Evolutionary conservation across 805 yeast species (phyloP), one percentile per base, ranked within the genome.

Genomic region (Metschnikowia colocasiae): DNA sequence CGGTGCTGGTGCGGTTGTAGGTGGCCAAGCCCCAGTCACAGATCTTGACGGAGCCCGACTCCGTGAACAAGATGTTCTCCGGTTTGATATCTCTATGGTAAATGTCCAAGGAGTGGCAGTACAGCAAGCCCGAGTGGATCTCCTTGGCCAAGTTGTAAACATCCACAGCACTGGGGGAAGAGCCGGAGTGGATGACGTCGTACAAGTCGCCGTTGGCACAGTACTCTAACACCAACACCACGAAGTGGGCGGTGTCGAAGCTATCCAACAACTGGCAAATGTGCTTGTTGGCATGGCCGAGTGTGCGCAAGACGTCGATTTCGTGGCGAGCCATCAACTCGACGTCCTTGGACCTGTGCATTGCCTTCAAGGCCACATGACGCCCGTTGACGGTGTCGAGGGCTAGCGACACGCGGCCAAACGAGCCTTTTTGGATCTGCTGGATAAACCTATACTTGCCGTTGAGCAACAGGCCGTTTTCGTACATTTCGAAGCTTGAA

Each of bases 21-120:
- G 84, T 79, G 19, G 87, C 77, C 43, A 83, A 74, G 0, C 91
- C 91, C 87, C 88, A 84, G 61, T 84, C 90, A 47, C 87, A 82
- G 40, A 84, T 64, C 61, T 84, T 84, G 42, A 83, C 70, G 25
- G 75, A 61, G 39, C 83, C 82, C 43, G 71, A 64, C 3, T 63
- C 62, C 53, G 75, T 76, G 43, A 84, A 65, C 27, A 84, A 64
- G 25, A 84, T 74, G 57, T 84, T 84, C 63, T 84, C 91, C 1
- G 91, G 91, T 62, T 84, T 84, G 48, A 84, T 75, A 59, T 84
- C 91, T 40, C 91, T 69, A 61, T 84, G 91, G 53, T 78, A 83
- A 12, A 84, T 72, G 0, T 84, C 83, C 35, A 67, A 63, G 3
- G 75, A 62, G 58, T 85, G 92, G 4, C 84, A 71, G 55, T 68